Conservation (phyloP, 2,329 filamentous ascomycete genomes). For the Fusarium tricinctum region DNA sequence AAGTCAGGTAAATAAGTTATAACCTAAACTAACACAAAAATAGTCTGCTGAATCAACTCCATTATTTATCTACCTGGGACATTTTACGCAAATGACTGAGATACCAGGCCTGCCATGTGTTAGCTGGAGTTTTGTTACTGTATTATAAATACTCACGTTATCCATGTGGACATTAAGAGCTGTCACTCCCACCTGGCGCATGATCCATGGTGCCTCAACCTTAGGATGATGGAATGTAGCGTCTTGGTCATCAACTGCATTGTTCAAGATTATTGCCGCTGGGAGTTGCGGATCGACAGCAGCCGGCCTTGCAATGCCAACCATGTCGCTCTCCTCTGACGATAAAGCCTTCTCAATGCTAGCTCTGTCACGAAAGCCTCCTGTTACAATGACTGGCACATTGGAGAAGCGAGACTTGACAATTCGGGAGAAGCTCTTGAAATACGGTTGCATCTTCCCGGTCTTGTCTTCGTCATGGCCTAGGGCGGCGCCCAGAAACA, state of each 20-base stretch:
- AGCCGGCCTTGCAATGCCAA: background rate
- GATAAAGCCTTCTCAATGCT: background rate
- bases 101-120: background rate
- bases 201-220: background rate
- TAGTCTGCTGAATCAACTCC: background rate
- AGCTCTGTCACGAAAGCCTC: background rate
- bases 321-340: background rate
- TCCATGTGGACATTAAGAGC: conserved; percentile 5
- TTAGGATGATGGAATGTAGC: background rate
- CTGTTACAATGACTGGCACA: background rate
- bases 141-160: background rate
- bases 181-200: background rate
- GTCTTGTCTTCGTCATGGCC: conserved; percentile 1
- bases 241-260: background rate
- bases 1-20: too few relatives aligned
- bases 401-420: background rate
- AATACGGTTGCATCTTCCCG: conserved; percentile 1
- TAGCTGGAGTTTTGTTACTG: background rate
- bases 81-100: background rate
- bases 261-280: background rate
- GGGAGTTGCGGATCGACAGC: background rate
- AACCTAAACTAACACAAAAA: too few relatives aligned
- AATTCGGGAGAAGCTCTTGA: background rate
- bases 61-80: background rate
- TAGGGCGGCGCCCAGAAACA: background rate